Conservation (phyloP, 371 early-diverging fungal genomes). For the Mortierella sp. region DNA sequence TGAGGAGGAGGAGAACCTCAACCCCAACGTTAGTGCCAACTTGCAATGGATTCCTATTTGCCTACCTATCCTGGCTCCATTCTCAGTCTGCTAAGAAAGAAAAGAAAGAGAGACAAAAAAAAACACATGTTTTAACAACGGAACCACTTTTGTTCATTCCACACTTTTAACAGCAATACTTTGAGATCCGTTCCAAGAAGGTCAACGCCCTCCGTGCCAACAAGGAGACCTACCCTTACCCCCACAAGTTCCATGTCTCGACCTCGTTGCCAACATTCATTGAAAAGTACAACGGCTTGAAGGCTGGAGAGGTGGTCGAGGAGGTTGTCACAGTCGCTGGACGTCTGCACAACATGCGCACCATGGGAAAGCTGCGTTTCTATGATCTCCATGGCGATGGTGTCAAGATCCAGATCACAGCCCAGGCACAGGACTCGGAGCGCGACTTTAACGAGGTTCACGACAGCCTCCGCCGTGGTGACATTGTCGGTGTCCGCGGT, state of each 20-base stretch:
- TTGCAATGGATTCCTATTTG: background rate
- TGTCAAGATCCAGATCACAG: slow-evolving; percentile 95
- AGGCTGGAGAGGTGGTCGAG: slow-evolving; percentile 78
- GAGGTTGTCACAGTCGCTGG: slow-evolving; percentile 86
- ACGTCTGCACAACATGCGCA: slow-evolving; percentile 90
- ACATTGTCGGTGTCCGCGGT: slow-evolving; percentile 98
- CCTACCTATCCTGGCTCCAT: background rate
- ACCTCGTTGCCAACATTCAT: slow-evolving; percentile 89
- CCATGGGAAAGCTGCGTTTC: slow-evolving; percentile 92
- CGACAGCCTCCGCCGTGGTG: slow-evolving; percentile 94
- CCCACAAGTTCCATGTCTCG: slow-evolving; percentile 97
- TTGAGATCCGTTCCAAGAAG: slow-evolving; percentile 92
- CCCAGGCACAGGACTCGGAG: slow-evolving; percentile 82
- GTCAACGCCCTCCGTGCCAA: slow-evolving; percentile 84
- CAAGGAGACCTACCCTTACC: slow-evolving; percentile 90
- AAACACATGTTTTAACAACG: background rate
- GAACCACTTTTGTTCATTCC: background rate
- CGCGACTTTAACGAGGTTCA: slow-evolving; percentile 86
- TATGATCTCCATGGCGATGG: slow-evolving; percentile 97
- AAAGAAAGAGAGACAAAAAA: background rate
- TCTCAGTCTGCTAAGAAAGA: background rate
- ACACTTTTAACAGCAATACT: slow-evolving; percentile 89
- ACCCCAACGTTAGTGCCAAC: slow-evolving; percentile 78
- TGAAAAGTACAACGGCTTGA: slow-evolving; percentile 78
- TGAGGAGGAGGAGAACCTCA: slow-evolving; percentile 84